Evolutionary conservation across 192 early-diverging fungal genomes (phyloP).

Genomic region (Podila epigama): DNA sequence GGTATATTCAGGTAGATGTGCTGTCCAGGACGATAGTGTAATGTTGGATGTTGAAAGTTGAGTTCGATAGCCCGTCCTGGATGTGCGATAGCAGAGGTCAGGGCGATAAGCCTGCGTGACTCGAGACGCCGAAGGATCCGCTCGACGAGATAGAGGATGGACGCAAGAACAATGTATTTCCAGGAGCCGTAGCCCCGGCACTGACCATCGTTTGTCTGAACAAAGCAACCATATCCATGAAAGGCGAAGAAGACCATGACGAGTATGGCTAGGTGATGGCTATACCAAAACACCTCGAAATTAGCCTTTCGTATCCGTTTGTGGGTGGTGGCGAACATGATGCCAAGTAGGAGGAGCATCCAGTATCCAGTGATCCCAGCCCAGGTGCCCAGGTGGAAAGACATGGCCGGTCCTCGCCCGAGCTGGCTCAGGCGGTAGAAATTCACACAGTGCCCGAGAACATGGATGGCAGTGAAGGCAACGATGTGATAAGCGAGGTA

Average conservation of each 20-base stretch:
- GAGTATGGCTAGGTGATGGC: constrained; percentile 76
- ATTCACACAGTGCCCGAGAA: constrained; percentile 65
- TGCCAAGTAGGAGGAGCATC: constrained; percentile 66
- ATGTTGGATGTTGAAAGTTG: constrained; percentile 59
- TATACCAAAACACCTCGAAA: constrained; percentile 83
- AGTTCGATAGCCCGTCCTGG: constrained; percentile 75
- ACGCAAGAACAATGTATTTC: constrained; percentile 57
- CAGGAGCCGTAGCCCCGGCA: constrained; percentile 56
- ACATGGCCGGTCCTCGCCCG: constrained; percentile 25
- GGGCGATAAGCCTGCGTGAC: constrained; percentile 53
- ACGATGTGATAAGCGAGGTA: constrained; percentile 64
- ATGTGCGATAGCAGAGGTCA: constrained; percentile 76
- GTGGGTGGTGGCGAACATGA: constrained; percentile 71
- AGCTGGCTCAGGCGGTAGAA: constrained; percentile 52
- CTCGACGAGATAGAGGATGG: constrained; percentile 67
- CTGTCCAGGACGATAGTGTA: constrained; percentile 66
- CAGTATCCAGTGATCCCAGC: constrained; percentile 72
- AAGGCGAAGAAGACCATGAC: constrained; percentile 68
- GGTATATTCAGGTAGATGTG: constrained; percentile 79
- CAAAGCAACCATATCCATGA: constrained; percentile 67
- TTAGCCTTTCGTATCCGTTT: constrained; percentile 58
- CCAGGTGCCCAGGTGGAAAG: constrained; percentile 51
- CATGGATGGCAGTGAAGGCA: constrained; percentile 67
- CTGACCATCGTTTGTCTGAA: constrained; percentile 52
- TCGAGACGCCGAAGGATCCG: constrained; percentile 65